Evolutionary conservation across 257 asterid genomes (phyloP).

Genomic region (Plantago major): DNA sequence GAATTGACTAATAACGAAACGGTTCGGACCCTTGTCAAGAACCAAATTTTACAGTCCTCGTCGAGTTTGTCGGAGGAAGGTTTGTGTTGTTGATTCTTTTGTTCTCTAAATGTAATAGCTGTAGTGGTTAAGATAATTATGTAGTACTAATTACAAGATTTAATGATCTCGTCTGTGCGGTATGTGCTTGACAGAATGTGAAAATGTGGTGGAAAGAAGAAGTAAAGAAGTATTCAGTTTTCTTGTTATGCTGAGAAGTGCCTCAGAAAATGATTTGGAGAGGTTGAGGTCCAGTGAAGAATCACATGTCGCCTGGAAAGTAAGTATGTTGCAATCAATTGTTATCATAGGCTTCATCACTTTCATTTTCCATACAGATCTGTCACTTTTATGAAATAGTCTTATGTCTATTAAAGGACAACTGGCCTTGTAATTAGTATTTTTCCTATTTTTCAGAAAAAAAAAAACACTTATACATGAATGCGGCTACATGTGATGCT

Average conservation of each 20-base stretch:
- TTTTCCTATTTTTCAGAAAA: background rate
- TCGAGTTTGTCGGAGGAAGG: slow-evolving; percentile 30
- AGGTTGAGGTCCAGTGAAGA: slow-evolving; percentile 38
- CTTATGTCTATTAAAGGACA: too few relatives aligned
- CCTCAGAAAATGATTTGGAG: slow-evolving; percentile 37
- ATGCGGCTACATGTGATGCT: too few relatives aligned
- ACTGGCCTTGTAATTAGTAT: background rate
- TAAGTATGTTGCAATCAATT: slow-evolving; percentile 45
- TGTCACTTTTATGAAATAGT: too few relatives aligned
- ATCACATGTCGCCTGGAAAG: slow-evolving; percentile 62
- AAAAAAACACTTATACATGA: too few relatives aligned
- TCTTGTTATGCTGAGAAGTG: slow-evolving; percentile 77
- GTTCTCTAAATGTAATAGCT: background rate
- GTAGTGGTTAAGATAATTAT: background rate
- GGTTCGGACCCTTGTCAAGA: slow-evolving; percentile 50
- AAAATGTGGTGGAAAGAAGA: slow-evolving; percentile 49
- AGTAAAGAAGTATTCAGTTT: slow-evolving; percentile 60
- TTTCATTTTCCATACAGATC: background rate
- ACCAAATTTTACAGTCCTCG: slow-evolving; percentile 45
- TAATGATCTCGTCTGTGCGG: background rate
- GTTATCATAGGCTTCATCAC: background rate
- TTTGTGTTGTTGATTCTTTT: slow-evolving; percentile 15
- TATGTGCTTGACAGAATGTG: slow-evolving; percentile 46
- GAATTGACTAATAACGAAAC: slow-evolving; percentile 42
- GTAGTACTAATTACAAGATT: background rate